Evolutionary conservation across 2,329 filamentous ascomycete species (phyloP), one percentile per base, ranked within the genome.

Genomic region (Alternaria tenuissima): DNA sequence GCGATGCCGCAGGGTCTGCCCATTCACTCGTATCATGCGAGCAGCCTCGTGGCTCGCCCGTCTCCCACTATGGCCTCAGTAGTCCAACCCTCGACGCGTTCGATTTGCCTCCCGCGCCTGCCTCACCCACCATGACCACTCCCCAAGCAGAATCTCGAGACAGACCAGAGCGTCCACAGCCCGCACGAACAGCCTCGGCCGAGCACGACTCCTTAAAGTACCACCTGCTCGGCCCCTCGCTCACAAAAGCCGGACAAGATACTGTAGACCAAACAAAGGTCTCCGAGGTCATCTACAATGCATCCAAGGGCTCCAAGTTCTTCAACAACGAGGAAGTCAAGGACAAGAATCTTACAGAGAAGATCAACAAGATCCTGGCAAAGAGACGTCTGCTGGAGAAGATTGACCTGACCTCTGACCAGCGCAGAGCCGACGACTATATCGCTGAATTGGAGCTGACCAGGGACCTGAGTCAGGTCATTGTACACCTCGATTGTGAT

Each of bases 401-500:
- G 48, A 81, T 91, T 3, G 92, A 97, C 69, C 81, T 97, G 30
- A 87, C 87, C 42, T 83, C 85, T 32, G 91, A 97, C 61, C 79
- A 90, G 30, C 89, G 91, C 44, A 88, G 88, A 59, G 93, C 92
- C 20, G 94, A 98, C 75, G 89, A 92, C 62, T 88, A 92, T 62
- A 89, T 98, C 54, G 84, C 88, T 1, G 88, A 94, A 69, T 85
- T 97, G 20, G 95, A 99, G 73, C 75, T 88, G 7, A 84, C 86
- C 1, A 86, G 95, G 47, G 94, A 98, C 73, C 82, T 99, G 36
- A 90, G 89, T 0, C 95, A 98, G 76, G 84, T 88, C 58, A 87
- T 98, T 24, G 90, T 98, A 1, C 95, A 99, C 75, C 87, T 98
- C 48, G 95, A 99, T 77, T 98, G 95, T 79, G 95, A 99, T 81